A percentile compares a stretch with the other conserved stretches of the same genome.
Conservation (phyloP, 306 rosid genomes). For the Fagus crenata region DNA sequence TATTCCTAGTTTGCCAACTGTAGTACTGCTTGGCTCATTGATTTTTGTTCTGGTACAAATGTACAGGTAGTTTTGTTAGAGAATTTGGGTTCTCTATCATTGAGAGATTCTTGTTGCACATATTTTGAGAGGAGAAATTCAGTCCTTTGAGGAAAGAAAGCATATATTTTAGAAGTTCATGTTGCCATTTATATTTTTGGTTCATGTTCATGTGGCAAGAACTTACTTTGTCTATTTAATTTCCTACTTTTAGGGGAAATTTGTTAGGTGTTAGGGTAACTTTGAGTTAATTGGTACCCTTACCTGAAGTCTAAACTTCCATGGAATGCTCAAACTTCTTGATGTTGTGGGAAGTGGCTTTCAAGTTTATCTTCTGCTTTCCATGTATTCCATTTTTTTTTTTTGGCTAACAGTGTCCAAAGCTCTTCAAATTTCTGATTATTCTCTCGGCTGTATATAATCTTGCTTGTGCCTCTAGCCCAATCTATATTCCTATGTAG, state of each 20-base stretch:
- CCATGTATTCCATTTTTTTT: no score
- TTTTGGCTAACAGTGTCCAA: no score
- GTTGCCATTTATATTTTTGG: not conserved
- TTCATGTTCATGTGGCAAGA: not conserved
- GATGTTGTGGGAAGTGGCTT: no score
- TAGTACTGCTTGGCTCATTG: not conserved
- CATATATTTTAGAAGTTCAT: conserved; percentile 26
- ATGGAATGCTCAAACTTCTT: not conserved
- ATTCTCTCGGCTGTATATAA: no score
- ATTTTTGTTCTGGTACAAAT: conserved; percentile 29
- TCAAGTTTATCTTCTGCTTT: no score
- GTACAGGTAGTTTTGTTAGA: conserved; percentile 39
- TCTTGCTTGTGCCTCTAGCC: no score
- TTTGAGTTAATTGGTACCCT: not conserved
- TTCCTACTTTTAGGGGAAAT: not conserved
- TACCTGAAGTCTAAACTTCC: not conserved
- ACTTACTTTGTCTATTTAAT: not conserved
- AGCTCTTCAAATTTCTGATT: no score
- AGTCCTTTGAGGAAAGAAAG: conserved; percentile 33
- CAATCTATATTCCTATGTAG: no score
- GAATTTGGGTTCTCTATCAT: conserved; percentile 31
- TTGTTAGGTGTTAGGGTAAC: not conserved
- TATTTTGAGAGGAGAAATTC: conserved; percentile 19
- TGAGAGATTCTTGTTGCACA: conserved; percentile 32
- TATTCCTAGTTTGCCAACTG: conserved; percentile 13